Base-by-base conservation (phyloP, 805 yeast species). In the Danielia oregonensis region DNA sequence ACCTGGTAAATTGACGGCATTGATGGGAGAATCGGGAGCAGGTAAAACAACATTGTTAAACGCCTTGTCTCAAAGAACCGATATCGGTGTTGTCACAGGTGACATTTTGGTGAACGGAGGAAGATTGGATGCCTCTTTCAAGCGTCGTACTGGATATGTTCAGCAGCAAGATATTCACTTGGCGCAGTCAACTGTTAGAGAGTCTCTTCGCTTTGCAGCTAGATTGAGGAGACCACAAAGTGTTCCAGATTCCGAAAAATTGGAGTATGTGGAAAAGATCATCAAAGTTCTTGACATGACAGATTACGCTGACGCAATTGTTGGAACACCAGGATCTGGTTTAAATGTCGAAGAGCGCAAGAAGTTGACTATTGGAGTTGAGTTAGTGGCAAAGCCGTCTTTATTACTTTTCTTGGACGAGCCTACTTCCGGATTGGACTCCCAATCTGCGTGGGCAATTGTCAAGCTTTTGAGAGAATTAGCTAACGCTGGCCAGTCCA, bases 111-210 rank as follows among this genome's bases (percentile, higher is more conserved):
- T 83, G 17, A 82, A 84, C 54, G 88, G 87, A 36, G 68, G 69
- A 32, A 69, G 76, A 6, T 63, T 81, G 41, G 83, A 74, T 46
- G 61, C 70, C 30, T 78, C 87, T 22, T 82, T 82, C 72, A 81
- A 79, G 56, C 73, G 89, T 55, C 71, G 83, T 4, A 82, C 84
- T 53, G 93, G 93, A 36, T 83, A 82, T 54, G 87, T 79, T 26
- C 87, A 83, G 59, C 93, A 83, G 60, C 88, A 82, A 53, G 91
- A 83, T 68, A 62, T 83, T 44, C 93, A 83, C 57, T 64, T 82
- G 54, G 70, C 76, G 23, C 75, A 79, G 29, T 63, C 80, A n/a
- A 79, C 91, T 25, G 91, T 83, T 11, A 73, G 88, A 45, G 93
- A 83, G 58, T 78, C 91, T 4, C 68, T 83, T 41, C 65, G 69